Evolutionary conservation across 2,329 filamentous ascomycete genomes (phyloP).

Genomic region (Botrytis elliptica): DNA sequence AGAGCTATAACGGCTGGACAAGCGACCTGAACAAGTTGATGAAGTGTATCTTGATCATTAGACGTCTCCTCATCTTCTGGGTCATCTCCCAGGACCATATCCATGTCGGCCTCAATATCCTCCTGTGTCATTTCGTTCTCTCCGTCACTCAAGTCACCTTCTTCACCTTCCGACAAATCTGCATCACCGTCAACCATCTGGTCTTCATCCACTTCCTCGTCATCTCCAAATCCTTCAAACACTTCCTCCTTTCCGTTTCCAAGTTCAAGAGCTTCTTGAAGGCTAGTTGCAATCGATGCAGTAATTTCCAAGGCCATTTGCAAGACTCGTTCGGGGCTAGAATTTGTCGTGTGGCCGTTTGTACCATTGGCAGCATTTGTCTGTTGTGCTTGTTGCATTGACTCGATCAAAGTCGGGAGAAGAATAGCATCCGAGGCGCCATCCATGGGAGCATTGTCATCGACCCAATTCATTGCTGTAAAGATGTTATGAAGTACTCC

Average conservation of each 20-base stretch:
- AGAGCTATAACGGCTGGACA: conserved; percentile 35
- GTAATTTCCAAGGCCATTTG: conserved; percentile 59
- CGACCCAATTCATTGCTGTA: conserved; percentile 52
- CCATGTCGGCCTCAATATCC: conserved; percentile 63
- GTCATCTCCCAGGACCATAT: conserved; percentile 54
- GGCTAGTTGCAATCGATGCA: conserved; percentile 61
- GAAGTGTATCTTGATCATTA: conserved; percentile 34
- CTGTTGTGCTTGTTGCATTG: conserved; percentile 32
- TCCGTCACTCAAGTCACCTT: conserved; percentile 42
- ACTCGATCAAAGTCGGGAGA: conserved; percentile 45
- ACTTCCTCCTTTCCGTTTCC: conserved; percentile 44
- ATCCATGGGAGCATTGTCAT: conserved; percentile 49
- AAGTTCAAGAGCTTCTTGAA: conserved; percentile 52
- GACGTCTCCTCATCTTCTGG: conserved; percentile 43
- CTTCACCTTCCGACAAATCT: conserved; percentile 41
- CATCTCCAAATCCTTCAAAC: conserved; percentile 43
- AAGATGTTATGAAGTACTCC: conserved; percentile 64
- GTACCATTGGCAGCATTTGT: background rate
- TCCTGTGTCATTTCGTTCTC: conserved; percentile 53
- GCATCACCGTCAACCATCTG: conserved; percentile 45
- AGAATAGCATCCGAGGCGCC: conserved; percentile 52
- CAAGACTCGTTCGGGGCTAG: conserved; percentile 36
- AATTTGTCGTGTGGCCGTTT: conserved; percentile 27
- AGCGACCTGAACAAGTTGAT: conserved; percentile 35
- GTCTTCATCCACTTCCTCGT: conserved; percentile 37